These are phyloP conservation scores for Toxicodendron radicans DNA, from an alignment of 345 rosid species.

Conservation along the genomic window DNA sequence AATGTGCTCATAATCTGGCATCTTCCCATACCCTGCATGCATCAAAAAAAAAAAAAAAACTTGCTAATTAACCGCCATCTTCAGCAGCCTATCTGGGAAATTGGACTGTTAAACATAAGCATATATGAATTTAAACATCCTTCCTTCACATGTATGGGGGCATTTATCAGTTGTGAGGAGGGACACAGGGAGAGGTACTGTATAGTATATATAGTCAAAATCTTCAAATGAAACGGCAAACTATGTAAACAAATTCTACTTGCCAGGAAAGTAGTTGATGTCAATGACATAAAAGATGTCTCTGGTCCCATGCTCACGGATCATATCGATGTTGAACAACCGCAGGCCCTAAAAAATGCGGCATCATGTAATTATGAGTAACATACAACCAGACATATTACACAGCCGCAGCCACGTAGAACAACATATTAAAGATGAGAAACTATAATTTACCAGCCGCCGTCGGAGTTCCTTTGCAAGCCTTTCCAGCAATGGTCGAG, in stretches of 20 bases:
- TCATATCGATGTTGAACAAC: constrained; percentile 88
- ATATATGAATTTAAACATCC: neutral
- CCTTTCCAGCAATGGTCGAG: constrained; percentile 69
- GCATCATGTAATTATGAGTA: neutral
- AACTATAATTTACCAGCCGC: constrained; percentile 50
- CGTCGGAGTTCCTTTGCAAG: constrained; percentile 71
- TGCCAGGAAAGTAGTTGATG: constrained; percentile 94
- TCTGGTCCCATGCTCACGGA: constrained; percentile 71
- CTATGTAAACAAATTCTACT: constrained; percentile 22
- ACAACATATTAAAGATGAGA: constrained; percentile 1
- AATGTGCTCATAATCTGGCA: constrained; percentile 82
- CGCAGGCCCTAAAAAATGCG: constrained; percentile 58
- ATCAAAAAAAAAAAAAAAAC: neutral
- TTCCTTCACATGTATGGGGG: neutral
- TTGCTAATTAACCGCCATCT: neutral
- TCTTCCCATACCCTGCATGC: constrained; percentile 76
- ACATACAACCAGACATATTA: neutral
- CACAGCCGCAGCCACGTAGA: constrained; percentile 7
- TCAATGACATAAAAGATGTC: constrained; percentile 80
- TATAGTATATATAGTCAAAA: too few relatives aligned
- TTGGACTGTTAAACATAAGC: neutral
- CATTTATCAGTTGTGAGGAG: neutral
- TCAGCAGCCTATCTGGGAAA: neutral
- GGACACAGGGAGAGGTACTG: neutral
- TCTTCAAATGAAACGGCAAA: too few relatives aligned